Evolutionary conservation across 2,329 filamentous ascomycete species (phyloP), one percentile per base, ranked within the genome.

Genomic region (Coniochaeta sp.): DNA sequence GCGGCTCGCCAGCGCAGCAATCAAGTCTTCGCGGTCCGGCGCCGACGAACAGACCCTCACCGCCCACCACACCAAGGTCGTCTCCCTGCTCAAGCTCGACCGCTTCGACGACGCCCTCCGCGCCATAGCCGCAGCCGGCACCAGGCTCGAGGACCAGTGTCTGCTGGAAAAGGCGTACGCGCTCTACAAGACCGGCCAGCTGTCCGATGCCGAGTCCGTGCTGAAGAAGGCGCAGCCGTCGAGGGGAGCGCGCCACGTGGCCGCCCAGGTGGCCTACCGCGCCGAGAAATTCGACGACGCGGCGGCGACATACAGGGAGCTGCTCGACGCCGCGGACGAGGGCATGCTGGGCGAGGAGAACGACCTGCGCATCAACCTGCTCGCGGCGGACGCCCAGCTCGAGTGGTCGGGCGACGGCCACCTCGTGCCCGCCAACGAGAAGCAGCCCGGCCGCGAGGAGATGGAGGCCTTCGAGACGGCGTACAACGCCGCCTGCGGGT

Each of bases 31-130:
- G 65, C 88, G 86, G 69, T 72, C 52, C 62, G 63, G 61, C 61
- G 58, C 62, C 64, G 62, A 66, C 59, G 63, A 40, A 4, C 38
- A 40, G 10, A 40, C 38, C 16, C 38, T 72, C 34, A 76, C 83
- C 44, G 87, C 88, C 58, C 86, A 88, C 40, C 87, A 88, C 71
- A 88, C 86, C 38, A 87, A 88, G 62, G 81, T 89, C 16, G 82
- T 93, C 52, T 89, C 90, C 24, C 81, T 95, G 22, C 79, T 95
- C 59, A 91, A 92, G 71, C 84, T 95, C 66, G 91, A 95, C 73
- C 88, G 90, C 61, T 95, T 89, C 72, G 84, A 89, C 60, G 90
- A 95, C 72, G 89, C 89, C 54, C 77, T 91, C 55, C 84, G 85
- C 61, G 81, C 85, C 59, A 81, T 93, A 61, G 82, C 86, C 62